Conservation (phyloP, 1,284 basidiomycete species). For the Vanrija pseudolonga region DNA sequence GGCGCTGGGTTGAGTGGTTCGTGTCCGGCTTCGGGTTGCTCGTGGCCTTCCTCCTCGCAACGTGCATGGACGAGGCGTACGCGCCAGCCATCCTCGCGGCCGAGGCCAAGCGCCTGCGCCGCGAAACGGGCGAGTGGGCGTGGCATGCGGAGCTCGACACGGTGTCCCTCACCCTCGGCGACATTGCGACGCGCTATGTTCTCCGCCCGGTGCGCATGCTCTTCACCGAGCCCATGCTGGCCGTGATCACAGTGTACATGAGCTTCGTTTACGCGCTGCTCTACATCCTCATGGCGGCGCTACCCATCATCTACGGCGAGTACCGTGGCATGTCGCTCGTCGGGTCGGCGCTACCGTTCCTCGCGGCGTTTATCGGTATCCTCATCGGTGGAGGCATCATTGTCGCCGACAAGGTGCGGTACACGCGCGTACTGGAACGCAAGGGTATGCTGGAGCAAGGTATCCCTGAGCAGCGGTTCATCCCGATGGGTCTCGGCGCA, state of each 20-base stretch:
- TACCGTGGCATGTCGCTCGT: constrained; percentile 12
- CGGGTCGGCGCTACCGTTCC: constrained; percentile 9
- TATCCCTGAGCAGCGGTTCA: constrained; percentile 20
- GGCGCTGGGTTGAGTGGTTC: constrained; percentile 27
- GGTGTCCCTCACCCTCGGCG: constrained; percentile 11
- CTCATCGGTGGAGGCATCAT: constrained; percentile 17
- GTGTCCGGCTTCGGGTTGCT: constrained; percentile 16
- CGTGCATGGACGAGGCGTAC: constrained; percentile 20
- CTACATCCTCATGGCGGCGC: constrained; percentile 26
- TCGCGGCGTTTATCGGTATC: constrained; percentile 20
- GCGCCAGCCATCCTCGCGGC: constrained; percentile 16
- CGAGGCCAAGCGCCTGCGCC: constrained; percentile 9
- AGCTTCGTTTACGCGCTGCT: constrained; percentile 24
- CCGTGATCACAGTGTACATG: constrained; percentile 24
- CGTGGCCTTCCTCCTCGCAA: constrained; percentile 8
- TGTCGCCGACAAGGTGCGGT: constrained; percentile 20
- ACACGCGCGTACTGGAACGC: constrained; percentile 4
- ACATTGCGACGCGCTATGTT: constrained; percentile 18
- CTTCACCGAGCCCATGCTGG: constrained; percentile 22
- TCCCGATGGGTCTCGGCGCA: constrained; percentile 21
- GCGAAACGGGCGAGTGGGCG: constrained; percentile 13
- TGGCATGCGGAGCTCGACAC: constrained; percentile 21
- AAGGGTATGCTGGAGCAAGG: background rate
- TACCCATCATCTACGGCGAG: constrained; percentile 24
- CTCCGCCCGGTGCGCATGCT: constrained; percentile 22